A percentile compares a stretch with the other conserved stretches of the same genome.
phyloP scores from a whole-genome alignment of 2,329 filamentous ascomycete genomes.

The Apiospora aurea region DNA sequence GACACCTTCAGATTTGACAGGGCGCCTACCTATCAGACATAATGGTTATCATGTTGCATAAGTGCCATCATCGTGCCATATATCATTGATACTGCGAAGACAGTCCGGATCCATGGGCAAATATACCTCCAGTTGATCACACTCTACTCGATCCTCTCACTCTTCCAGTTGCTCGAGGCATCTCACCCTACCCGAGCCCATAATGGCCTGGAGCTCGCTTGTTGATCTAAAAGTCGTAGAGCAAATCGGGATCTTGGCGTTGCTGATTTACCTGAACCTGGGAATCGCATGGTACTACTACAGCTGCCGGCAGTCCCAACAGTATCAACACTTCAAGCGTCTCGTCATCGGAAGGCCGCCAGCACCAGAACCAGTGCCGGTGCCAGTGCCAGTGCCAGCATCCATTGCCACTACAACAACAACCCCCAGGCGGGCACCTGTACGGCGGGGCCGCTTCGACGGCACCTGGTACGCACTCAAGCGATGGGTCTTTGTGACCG shows the following conservation, averaged over 20 bases:
- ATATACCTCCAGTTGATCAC: neutral
- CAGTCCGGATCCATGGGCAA: neutral
- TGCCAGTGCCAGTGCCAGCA: neutral
- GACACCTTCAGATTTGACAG: neutral
- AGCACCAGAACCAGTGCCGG: neutral
- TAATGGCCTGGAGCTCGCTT: neutral
- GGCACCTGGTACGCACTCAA: neutral
- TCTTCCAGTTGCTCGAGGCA: neutral
- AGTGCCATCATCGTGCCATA: neutral
- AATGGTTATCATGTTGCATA: neutral
- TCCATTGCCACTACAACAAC: neutral
- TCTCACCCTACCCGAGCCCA: neutral
- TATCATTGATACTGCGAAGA: neutral
- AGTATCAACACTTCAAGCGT: neutral
- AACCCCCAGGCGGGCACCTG: neutral
- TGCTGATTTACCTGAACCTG: neutral
- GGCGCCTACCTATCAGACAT: neutral
- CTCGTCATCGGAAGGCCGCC: neutral
- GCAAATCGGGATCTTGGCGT: neutral
- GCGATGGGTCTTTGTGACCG: neutral
- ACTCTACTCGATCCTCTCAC: neutral
- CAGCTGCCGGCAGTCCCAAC: neutral
- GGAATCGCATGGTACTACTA: conserved; percentile 13
- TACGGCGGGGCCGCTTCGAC: neutral
- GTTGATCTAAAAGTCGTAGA: neutral